These are phyloP conservation scores for Epichloe gansuensis DNA, from an alignment of 2,329 filamentous ascomycete species.

Conservation along the genomic window DNA sequence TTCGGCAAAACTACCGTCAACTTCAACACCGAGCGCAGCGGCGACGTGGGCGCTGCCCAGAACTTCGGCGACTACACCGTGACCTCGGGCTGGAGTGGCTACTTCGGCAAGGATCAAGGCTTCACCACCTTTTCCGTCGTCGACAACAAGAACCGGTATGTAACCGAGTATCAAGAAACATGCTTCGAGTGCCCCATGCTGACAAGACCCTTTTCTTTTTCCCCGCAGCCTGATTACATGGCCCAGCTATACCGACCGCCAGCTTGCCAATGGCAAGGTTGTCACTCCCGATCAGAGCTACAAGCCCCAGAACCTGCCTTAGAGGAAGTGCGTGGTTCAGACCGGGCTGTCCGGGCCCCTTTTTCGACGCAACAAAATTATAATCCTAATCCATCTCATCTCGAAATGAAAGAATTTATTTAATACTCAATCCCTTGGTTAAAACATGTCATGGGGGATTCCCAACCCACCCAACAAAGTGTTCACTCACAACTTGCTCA, in stretches of 20 bases:
- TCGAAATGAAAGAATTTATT: neutral
- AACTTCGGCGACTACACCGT: constrained; percentile 38
- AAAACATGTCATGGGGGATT: too few relatives aligned
- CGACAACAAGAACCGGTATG: constrained; percentile 21
- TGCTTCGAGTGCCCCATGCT: neutral
- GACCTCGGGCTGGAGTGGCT: constrained; percentile 41
- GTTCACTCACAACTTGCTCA: too few relatives aligned
- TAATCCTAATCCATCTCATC: neutral
- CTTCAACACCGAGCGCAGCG: constrained; percentile 23
- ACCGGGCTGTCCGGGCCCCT: neutral
- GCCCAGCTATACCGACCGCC: constrained; percentile 37
- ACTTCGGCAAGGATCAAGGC: constrained; percentile 32
- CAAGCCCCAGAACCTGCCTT: constrained; percentile 19
- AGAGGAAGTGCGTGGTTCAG: neutral
- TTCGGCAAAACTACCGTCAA: constrained; percentile 19
- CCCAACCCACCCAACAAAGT: too few relatives aligned
- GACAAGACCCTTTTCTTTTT: neutral
- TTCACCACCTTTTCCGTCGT: constrained; percentile 42
- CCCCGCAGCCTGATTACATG: constrained; percentile 29
- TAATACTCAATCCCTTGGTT: too few relatives aligned
- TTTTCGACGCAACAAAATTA: neutral
- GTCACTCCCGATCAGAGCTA: constrained; percentile 30
- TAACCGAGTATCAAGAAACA: neutral
- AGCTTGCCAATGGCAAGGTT: neutral
- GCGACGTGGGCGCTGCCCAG: constrained; percentile 16